Evolutionary conservation across 345 rosid genomes (phyloP), one percentile per base, ranked within the genome.

Genomic region (Aethionema arabicum): DNA sequence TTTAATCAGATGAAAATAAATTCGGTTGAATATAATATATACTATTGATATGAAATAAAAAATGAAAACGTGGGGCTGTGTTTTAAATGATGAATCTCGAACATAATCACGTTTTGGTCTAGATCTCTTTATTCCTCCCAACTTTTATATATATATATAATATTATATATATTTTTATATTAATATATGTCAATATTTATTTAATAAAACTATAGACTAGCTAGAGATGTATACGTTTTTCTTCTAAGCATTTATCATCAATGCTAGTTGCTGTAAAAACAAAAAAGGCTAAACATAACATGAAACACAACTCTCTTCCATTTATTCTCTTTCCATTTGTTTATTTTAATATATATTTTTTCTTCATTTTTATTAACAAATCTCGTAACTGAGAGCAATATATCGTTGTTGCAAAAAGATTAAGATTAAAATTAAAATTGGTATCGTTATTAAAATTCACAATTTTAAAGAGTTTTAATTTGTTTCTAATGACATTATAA

Each of bases 51-150:
- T n/a, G n/a, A n/a, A 40, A 29, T 7, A 29, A 10, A 32, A 42
- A 46, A 27, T 14, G 21, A 35, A 12, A 52, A 52, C 14, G 61
- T 52, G 61, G 66, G 54, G 27, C 16, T 37, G 29, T 21, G 40
- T 44, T 52, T 15, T 30, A 12, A 56, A 56, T 48, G 57, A 56
- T 38, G 56, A 53, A 53, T 21, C 42, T 67, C 62, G 32, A 14
- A 15, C 73, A 61, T 61, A 30, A 53, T 39, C 67, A 53, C 67
- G 56, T 61, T 69, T 69, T 53, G 56, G 3, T 56, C 56, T 67
- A 53, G 67, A 61, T 61, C 61, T 68, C 61, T 53, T 0, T 30
- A 45, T 43, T 35, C 14, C 32, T 16, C 27, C 33, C 27, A 36
- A 8, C 15, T 27, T 30, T 29, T 8, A 31, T 5, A 0, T 13